These are phyloP conservation scores for Trichosporon ovoides DNA, from an alignment of 1,284 basidiomycete genomes.

Conservation along the genomic window DNA sequence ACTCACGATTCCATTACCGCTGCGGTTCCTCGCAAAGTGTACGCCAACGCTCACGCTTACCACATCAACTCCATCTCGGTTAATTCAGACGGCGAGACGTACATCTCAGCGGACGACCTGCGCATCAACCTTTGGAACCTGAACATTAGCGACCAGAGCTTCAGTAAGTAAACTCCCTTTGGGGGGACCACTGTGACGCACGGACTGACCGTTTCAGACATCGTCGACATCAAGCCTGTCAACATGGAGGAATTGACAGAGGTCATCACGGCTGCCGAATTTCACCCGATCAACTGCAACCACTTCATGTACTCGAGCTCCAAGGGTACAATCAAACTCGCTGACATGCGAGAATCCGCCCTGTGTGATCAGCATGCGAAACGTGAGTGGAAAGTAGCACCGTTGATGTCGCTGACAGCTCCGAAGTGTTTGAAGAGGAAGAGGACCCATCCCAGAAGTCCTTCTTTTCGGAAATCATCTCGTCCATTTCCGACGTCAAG, in stretches of 20 bases:
- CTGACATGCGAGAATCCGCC: constrained; percentile 99
- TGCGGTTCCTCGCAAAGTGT: constrained; percentile 96
- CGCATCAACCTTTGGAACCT: constrained; percentile 98
- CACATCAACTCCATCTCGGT: constrained; percentile 99
- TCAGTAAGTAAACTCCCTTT: constrained; percentile 65
- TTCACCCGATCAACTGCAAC: constrained; percentile 97
- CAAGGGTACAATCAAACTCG: constrained; percentile 98
- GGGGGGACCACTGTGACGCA: not conserved
- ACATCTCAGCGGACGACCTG: constrained; percentile 96
- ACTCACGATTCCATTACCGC: constrained; percentile 98
- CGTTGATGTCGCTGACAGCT: not conserved
- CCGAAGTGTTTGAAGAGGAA: constrained; percentile 96
- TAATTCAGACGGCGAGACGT: constrained; percentile 99
- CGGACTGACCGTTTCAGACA: constrained; percentile 58
- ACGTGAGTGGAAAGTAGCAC: constrained; percentile 57
- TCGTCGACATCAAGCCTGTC: constrained; percentile 99
- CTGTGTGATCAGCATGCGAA: constrained; percentile 95
- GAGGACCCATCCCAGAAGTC: constrained; percentile 96
- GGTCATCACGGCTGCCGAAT: constrained; percentile 98
- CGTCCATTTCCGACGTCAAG: constrained; percentile 98
- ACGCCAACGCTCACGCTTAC: constrained; percentile 98
- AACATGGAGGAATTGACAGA: constrained; percentile 99
- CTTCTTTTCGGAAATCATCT: constrained; percentile 99
- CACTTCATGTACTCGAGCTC: constrained; percentile 99
- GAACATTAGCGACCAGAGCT: constrained; percentile 97